These are phyloP conservation scores for Cicer bijugum DNA, from an alignment of 306 rosid species.

Conservation along the genomic window DNA sequence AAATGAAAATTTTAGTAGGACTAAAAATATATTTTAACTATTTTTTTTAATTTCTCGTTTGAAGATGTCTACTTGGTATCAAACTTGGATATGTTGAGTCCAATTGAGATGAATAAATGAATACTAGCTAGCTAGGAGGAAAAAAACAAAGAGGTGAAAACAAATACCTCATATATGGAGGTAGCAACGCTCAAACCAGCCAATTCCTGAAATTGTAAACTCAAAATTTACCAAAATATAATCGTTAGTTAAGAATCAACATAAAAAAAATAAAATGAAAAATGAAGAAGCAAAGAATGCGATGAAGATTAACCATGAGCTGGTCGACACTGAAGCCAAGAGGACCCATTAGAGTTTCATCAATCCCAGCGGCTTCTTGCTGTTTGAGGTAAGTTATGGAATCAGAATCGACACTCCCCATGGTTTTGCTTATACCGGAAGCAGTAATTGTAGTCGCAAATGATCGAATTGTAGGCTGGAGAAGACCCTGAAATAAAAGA, in stretches of 20 bases:
- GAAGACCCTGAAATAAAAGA: conserved; percentile 53
- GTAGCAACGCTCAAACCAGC: conserved; percentile 95
- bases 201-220: conserved; percentile 65
- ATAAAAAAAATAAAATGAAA: background rate
- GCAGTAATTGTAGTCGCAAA: conserved; percentile 40
- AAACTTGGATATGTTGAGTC: background rate
- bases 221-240: background rate
- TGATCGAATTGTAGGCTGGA: conserved; percentile 52
- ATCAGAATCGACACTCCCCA: conserved; percentile 52
- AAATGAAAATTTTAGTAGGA: too few species aligned
- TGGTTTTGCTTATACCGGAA: conserved; percentile 26
- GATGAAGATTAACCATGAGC: conserved; percentile 67
- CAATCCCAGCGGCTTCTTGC: conserved; percentile 87
- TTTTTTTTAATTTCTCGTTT: too few species aligned
- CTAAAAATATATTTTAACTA: too few species aligned
- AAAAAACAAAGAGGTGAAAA: background rate
- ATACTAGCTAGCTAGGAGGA: background rate
- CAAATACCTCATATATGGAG: conserved; percentile 80
- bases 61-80: too few species aligned
- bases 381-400: conserved; percentile 74
- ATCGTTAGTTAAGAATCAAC: background rate
- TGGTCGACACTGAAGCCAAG: conserved; percentile 90
- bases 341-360: conserved; percentile 93
- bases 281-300: background rate
- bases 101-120: conserved; percentile 12